These are phyloP conservation scores for Candida insectalens DNA, from an alignment of 805 yeast genomes.

Conservation along the genomic window DNA sequence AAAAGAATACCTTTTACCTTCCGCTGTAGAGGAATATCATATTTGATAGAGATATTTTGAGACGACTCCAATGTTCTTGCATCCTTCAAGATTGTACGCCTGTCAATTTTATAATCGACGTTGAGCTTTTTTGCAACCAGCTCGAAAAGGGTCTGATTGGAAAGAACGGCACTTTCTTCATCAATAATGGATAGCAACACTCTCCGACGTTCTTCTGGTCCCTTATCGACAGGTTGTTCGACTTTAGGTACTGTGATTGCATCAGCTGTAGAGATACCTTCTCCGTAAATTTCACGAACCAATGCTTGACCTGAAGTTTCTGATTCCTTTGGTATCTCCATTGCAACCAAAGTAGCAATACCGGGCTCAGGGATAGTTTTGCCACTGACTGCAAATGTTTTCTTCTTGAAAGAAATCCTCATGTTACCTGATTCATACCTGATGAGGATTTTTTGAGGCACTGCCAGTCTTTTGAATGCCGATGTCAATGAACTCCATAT, in stretches of 20 bases:
- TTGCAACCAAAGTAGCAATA: no score
- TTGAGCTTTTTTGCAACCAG: conserved; percentile 32
- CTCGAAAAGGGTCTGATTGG: conserved; percentile 31
- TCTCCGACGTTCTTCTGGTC: conserved; percentile 17
- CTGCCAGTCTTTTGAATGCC: no score
- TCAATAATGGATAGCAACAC: conserved; percentile 29
- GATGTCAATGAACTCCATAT: no score
- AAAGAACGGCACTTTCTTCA: conserved; percentile 34
- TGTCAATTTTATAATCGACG: conserved; percentile 35
- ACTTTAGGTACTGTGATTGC: not conserved
- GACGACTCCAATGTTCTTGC: conserved; percentile 25
- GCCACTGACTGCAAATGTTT: no score
- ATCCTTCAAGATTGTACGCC: conserved; percentile 42
- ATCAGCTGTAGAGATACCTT: not conserved
- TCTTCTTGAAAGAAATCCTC: no score
- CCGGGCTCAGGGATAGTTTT: no score
- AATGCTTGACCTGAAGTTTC: not conserved
- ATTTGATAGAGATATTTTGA: conserved; percentile 14
- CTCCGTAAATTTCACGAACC: conserved; percentile 1
- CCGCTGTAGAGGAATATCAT: conserved; percentile 1
- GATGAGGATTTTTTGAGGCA: no score
- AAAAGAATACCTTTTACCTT: not conserved
- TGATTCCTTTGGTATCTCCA: not conserved
- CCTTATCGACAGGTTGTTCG: conserved; percentile 14
- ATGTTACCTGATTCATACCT: no score